phyloP scores from a whole-genome alignment of 345 rosid species.

The Hibiscus mutabilis region DNA sequence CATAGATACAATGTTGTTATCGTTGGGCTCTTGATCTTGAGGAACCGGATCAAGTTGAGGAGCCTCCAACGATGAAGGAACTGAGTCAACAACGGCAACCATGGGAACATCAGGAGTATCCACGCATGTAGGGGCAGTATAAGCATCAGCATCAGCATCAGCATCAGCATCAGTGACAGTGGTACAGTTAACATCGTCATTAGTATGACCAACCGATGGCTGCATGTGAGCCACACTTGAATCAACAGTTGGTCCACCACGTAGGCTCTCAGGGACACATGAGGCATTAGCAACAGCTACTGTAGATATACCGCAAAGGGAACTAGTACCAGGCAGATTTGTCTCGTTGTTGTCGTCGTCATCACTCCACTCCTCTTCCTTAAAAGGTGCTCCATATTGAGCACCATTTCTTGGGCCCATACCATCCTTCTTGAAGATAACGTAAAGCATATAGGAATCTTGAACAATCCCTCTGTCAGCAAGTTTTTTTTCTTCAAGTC shows the following conservation, averaged over 20 bases:
- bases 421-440: slow-evolving; percentile 58
- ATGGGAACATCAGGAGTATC: not conserved
- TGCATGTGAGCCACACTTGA: not conserved
- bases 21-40: not conserved
- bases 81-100: not conserved
- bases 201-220: not conserved
- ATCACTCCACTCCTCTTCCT: slow-evolving; percentile 36
- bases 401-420: slow-evolving; percentile 59
- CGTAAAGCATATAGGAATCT: slow-evolving; percentile 55
- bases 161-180: not conserved
- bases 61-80: not conserved
- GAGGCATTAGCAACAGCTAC: not conserved
- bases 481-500: slow-evolving; percentile 34
- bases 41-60: not conserved
- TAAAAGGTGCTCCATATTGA: slow-evolving; percentile 58
- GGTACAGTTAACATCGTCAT: not conserved
- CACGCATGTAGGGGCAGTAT: not conserved
- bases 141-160: not conserved
- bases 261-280: not conserved
- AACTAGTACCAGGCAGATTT: slow-evolving; percentile 8
- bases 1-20: not conserved
- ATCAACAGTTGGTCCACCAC: not conserved
- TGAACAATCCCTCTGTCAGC: slow-evolving; percentile 29
- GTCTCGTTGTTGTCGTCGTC: slow-evolving; percentile 35
- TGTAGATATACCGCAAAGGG: not conserved